Evolutionary conservation across 257 asterid species (phyloP).

Genomic region (Apocynum venetum): DNA sequence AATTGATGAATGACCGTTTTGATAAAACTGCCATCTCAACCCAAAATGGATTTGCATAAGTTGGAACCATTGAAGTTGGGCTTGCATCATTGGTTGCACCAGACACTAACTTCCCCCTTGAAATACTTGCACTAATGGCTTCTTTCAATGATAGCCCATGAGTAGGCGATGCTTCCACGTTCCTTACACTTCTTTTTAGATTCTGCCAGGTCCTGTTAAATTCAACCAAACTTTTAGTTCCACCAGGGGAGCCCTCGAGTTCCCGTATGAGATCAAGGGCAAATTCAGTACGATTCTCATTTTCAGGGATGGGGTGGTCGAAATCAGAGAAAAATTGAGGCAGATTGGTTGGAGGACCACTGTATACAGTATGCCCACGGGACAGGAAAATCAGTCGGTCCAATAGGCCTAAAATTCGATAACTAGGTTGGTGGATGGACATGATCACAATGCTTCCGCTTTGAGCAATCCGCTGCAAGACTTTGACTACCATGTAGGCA

Average conservation of each 20-base stretch:
- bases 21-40: conserved; percentile 32
- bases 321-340: conserved; percentile 30
- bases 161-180: neutral
- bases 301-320: conserved; percentile 39
- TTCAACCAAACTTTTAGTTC: conserved; percentile 33
- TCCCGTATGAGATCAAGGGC: conserved; percentile 41
- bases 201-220: conserved; percentile 30
- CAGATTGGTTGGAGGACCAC: conserved; percentile 29
- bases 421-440: conserved; percentile 52
- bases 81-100: conserved; percentile 26
- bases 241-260: conserved; percentile 27
- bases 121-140: conserved; percentile 37
- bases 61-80: conserved; percentile 25
- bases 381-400: conserved; percentile 36
- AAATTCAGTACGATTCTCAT: conserved; percentile 35
- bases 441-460: conserved; percentile 48
- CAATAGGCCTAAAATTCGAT: conserved; percentile 35
- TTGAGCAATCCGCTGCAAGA: conserved; percentile 39
- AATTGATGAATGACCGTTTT: conserved; percentile 32
- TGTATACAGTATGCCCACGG: conserved; percentile 34
- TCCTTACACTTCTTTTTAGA: neutral
- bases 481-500: conserved; percentile 43
- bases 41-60: conserved; percentile 42
- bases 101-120: conserved; percentile 38
- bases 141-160: conserved; percentile 25